Evolutionary conservation across 106 monocot genomes (phyloP), one percentile per base, ranked within the genome.

Genomic region (Allium cepa): DNA sequence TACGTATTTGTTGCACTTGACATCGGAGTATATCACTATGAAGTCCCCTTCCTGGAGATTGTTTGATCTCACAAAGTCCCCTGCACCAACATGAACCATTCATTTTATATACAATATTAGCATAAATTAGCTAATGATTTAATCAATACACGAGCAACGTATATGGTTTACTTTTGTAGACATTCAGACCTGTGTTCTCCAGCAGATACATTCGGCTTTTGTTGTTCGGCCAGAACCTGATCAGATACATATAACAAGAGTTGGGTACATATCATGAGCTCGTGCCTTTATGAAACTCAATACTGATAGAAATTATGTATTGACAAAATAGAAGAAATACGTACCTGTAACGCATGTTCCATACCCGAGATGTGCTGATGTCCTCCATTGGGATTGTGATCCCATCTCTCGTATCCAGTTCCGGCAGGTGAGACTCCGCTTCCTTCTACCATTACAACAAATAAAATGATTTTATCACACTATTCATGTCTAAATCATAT

Each of bases 151-250:
- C 11, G 47, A 8, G 47, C 45, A 46, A 13, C 3, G 2, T 18
- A 15, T 10, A 17, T 46, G 8, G 27, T 3, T 15, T n/a, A 15
- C 11, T 47, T 46, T 8, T 18, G 50, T 10, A 16, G 7, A 49
- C 11, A 4, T 7, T n/a, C 11, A 8, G 59, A 92, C 96, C 96
- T 7, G 96, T 96, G 72, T 96, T 96, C 61, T 96, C 96, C 63
- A 96, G 58, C 8, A 96, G 82, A 75, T 96, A 96, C 96, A 96
- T 96, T 61, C 96, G 79, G 78, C 96, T 96, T 74, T 96, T 96
- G 88, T 96, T 96, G 82, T 96, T 96, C 7, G 96, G 96, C 96
- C 96, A 96, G 55, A 82, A 96, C 73, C 95, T 95, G 36, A 68
- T 4, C 14, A 28, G 9, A 50, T 66, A 18, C n/a, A 10, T 4